phyloP scores from a whole-genome alignment of 306 rosid genomes.

The Quercus rubra region DNA sequence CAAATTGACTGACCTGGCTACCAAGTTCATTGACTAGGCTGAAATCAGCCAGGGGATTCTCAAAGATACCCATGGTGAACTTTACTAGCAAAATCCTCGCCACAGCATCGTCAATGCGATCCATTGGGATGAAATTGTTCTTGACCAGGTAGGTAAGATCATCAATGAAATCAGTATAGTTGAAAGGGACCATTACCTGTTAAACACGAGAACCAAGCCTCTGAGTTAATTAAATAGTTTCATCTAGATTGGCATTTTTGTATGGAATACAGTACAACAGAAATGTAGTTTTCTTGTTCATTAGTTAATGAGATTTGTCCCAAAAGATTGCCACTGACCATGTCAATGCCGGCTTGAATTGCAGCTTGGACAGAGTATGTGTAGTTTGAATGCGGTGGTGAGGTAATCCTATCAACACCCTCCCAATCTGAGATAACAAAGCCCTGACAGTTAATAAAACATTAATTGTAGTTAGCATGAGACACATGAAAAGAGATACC shows the following conservation, averaged over 20 bases:
- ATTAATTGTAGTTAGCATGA: constrained; percentile 7
- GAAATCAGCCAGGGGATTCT: constrained; percentile 79
- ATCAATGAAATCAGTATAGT: constrained; percentile 60
- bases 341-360: constrained; percentile 86
- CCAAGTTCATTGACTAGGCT: constrained; percentile 91
- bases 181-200: constrained; percentile 90
- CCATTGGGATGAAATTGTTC: constrained; percentile 66
- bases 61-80: constrained; percentile 91
- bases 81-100: constrained; percentile 80
- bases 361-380: constrained; percentile 79
- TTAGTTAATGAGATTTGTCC: constrained; percentile 12
- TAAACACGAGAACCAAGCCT: constrained; percentile 22
- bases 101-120: constrained; percentile 89
- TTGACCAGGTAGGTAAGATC: constrained; percentile 73
- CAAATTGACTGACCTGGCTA: constrained; percentile 62
- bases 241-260: constrained; percentile 9
- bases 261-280: constrained; percentile 1
- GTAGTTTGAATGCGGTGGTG: constrained; percentile 77
- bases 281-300: background rate
- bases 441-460: constrained; percentile 62
- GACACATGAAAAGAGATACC: constrained; percentile 3
- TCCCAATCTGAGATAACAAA: constrained; percentile 99
- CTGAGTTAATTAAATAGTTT: constrained; percentile 4
- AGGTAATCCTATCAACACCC: constrained; percentile 78
- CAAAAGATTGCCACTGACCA: constrained; percentile 55